Evolutionary conservation across 116 monocot genomes (phyloP).

Genomic region (Dioscorea cayenensis): DNA sequence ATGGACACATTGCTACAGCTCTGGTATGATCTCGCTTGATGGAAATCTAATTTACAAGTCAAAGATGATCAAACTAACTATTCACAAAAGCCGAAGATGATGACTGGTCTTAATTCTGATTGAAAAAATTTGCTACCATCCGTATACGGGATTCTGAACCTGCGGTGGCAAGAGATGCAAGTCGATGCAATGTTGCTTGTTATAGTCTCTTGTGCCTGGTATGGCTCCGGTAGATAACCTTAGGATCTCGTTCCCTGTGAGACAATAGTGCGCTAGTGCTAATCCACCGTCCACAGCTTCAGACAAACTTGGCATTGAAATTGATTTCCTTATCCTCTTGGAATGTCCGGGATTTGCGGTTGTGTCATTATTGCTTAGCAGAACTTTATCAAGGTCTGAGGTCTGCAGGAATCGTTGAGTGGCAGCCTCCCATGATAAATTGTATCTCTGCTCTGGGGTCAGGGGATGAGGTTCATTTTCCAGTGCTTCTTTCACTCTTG

Average conservation of each 20-base stretch:
- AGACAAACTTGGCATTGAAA: conserved; percentile 58
- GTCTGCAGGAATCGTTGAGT: conserved; percentile 80
- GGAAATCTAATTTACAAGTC: too few relatives aligned
- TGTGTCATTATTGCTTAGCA: conserved; percentile 15
- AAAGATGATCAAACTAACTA: too few relatives aligned
- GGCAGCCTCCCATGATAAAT: conserved; percentile 96
- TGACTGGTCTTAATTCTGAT: background rate
- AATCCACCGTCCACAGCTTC: conserved; percentile 67
- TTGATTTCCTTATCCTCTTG: conserved; percentile 44
- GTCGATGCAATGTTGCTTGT: conserved; percentile 71
- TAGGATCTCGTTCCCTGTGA: conserved; percentile 83
- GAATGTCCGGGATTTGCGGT: background rate
- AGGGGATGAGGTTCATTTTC: conserved; percentile 73
- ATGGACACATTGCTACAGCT: too few relatives aligned
- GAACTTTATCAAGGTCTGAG: conserved; percentile 73
- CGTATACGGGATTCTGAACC: conserved; percentile 81
- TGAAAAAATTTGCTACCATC: conserved; percentile 37
- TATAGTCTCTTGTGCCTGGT: conserved; percentile 64
- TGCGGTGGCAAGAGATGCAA: conserved; percentile 69
- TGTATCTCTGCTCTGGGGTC: conserved; percentile 64
- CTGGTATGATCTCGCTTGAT: too few relatives aligned
- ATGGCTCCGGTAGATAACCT: conserved; percentile 81
- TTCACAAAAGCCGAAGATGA: too few relatives aligned
- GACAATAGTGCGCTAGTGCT: conserved; percentile 77
- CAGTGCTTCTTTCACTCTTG: conserved; percentile 71